These are phyloP conservation scores for Aspergillus sp. DNA, from an alignment of 2,329 filamentous ascomycete species.

Conservation along the genomic window DNA sequence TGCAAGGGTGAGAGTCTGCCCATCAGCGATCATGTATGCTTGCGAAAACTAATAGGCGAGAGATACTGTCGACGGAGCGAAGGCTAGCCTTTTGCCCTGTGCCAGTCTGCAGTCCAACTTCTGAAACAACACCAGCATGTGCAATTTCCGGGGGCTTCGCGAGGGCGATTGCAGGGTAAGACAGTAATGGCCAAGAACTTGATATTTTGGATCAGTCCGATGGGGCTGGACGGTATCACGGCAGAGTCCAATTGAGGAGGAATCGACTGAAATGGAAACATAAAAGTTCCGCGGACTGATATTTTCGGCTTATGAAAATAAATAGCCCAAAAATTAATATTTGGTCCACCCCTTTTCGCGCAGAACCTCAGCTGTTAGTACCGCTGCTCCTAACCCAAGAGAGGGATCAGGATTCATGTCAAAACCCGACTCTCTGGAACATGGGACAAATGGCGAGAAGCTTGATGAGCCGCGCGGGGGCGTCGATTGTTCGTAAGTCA, in stretches of 20 bases:
- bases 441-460: conserved; percentile 12
- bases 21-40: neutral
- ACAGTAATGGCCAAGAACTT: neutral
- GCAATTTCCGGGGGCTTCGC: neutral
- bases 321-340: neutral
- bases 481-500: neutral
- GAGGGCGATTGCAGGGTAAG: no score
- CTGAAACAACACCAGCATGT: neutral
- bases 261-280: no score
- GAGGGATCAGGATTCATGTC: neutral
- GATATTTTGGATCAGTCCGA: neutral
- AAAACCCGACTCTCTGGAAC: conserved; percentile 17
- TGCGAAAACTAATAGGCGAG: neutral
- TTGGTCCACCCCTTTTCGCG: neutral
- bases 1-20: neutral
- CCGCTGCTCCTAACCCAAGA: neutral
- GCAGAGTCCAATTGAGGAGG: neutral
- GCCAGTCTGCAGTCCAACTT: neutral
- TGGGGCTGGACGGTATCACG: neutral
- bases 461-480: conserved; percentile 1
- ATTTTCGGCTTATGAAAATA: neutral
- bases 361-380: neutral
- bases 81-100: neutral
- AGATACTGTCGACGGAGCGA: neutral
- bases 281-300: neutral